Evolutionary conservation across 2,329 filamentous ascomycete species (phyloP).

Genomic region (Colletotrichum trifolii): DNA sequence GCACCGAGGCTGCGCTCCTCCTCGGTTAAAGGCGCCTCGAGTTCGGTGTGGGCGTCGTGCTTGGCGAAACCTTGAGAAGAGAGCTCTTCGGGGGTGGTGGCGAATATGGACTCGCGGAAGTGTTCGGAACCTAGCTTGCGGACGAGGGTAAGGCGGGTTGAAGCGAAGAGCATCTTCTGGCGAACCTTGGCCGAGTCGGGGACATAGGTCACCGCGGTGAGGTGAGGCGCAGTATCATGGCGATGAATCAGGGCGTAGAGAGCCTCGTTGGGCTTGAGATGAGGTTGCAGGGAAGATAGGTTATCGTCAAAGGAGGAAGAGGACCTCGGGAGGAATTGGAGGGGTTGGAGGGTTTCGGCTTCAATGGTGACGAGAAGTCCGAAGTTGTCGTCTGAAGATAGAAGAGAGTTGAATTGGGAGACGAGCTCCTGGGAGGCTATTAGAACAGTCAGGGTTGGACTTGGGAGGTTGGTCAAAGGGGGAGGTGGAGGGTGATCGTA

Average conservation of each 20-base stretch:
- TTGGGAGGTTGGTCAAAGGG: too few species aligned
- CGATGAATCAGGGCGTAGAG: slow-evolving; percentile 82
- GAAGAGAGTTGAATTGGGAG: slow-evolving; percentile 76
- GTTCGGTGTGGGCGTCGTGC: slow-evolving; percentile 74
- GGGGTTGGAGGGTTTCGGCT: slow-evolving; percentile 74
- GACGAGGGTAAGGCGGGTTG: slow-evolving; percentile 78
- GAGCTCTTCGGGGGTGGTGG: slow-evolving; percentile 76
- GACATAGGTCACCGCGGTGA: slow-evolving; percentile 81
- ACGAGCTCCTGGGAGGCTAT: slow-evolving; percentile 82
- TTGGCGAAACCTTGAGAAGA: slow-evolving; percentile 75
- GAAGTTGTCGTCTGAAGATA: slow-evolving; percentile 70
- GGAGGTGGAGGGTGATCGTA: too few species aligned
- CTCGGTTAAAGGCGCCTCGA: slow-evolving; percentile 79
- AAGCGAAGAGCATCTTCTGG: slow-evolving; percentile 88
- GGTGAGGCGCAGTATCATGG: slow-evolving; percentile 65
- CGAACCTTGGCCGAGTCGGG: slow-evolving; percentile 82
- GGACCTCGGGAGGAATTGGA: slow-evolving; percentile 63
- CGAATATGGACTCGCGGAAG: slow-evolving; percentile 81
- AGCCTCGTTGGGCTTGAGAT: slow-evolving; percentile 74
- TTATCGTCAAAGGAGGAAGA: slow-evolving; percentile 72
- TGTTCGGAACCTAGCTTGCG: slow-evolving; percentile 82
- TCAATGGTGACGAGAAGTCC: slow-evolving; percentile 78
- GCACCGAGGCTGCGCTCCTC: slow-evolving; percentile 79
- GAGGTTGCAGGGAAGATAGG: slow-evolving; percentile 69
- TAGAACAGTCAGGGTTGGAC: slow-evolving; percentile 9